Evolutionary conservation across 257 asterid genomes (phyloP), one percentile per base, ranked within the genome.

Genomic region (Plantago elongata): DNA sequence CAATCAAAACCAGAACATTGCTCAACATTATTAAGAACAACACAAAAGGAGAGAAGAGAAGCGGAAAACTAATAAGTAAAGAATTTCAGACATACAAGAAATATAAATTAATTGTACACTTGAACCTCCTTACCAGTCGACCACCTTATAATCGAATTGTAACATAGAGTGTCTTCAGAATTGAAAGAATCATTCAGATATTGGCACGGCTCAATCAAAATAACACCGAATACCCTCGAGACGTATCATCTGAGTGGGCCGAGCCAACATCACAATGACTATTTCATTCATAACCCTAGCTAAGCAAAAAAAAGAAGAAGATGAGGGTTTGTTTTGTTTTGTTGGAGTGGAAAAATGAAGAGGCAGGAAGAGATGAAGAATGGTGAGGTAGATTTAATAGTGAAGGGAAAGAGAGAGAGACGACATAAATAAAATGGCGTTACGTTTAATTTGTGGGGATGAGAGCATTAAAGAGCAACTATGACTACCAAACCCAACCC

Each of bases 201-300:
- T 84, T 84, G 91, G 84, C 84, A 60, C 85, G 87, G 82, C 86
- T 80, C 93, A 84, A 79, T 84, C 89, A 77, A 27, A 58, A 3
- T 3, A 9, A 42, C 27, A 14, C 9, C 29, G 14, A 38, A 58
- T 3, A 14, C 30, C 40, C 22, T 9, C 1, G 4, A 1, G 14
- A 9, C 12, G 7, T 42, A 38, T 15, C 3, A 9, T 58, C 63
- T 58, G 63, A 58, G 45, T 58, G 63, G 42, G 63, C 51, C 63
- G 63, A 40, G 63, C 51, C 63, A 58, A 58, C 46, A 58, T 58
- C 63, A 40, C 11, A 58, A n/a, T 58, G n/a, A 5, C 40, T 42
- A 40, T 22, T 58, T 58, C 9, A 29, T 22, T 22, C 27, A 22
- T 22, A 55, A 34, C 40, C 40, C 40, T 34, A 34, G 40, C 40